Conservation (phyloP, 1,284 basidiomycete species). For the Butyriboletus regius region DNA sequence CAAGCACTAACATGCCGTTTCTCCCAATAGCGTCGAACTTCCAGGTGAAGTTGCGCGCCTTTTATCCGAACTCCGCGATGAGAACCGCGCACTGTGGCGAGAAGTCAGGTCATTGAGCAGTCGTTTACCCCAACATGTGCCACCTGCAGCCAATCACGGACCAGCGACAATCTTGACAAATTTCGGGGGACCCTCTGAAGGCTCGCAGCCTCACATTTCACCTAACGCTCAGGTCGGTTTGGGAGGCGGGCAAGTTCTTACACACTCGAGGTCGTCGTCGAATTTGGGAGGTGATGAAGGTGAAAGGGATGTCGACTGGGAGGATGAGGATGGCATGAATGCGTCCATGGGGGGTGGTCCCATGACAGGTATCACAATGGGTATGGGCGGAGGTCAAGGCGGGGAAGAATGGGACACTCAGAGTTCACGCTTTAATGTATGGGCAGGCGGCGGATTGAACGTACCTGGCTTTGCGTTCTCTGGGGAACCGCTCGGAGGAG, state of each 20-base stretch:
- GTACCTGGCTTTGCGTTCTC: slow-evolving; percentile 12
- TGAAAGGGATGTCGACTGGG: slow-evolving; percentile 27
- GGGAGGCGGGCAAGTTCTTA: slow-evolving; percentile 15
- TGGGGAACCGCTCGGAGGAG: slow-evolving; percentile 11
- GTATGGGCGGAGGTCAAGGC: slow-evolving; percentile 11
- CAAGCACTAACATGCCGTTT: slow-evolving; percentile 22
- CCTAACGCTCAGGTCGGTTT: slow-evolving; percentile 6
- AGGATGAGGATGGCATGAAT: slow-evolving; percentile 24
- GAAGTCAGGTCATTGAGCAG: slow-evolving; percentile 37
- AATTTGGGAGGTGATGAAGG: slow-evolving; percentile 25
- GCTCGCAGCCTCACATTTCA: slow-evolving; percentile 8
- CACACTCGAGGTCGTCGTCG: slow-evolving; percentile 26
- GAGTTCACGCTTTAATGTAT: slow-evolving; percentile 13
- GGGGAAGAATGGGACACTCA: slow-evolving; percentile 24
- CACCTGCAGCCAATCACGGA: slow-evolving; percentile 3
- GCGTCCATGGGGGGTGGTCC: slow-evolving; percentile 1
- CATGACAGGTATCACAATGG: slow-evolving; percentile 16
- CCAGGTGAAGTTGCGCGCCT: slow-evolving; percentile 71
- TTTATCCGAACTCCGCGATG: slow-evolving; percentile 58
- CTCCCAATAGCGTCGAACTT: slow-evolving; percentile 51
- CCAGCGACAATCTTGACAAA: slow-evolving; percentile 2
- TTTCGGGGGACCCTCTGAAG: slow-evolving; percentile 7
- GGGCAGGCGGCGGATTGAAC: slow-evolving; percentile 10
- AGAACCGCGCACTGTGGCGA: slow-evolving; percentile 46
- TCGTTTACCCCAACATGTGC: slow-evolving; percentile 24